Evolutionary conservation across 441 rosid genomes (phyloP).

Genomic region (Corymbia calophylla): DNA sequence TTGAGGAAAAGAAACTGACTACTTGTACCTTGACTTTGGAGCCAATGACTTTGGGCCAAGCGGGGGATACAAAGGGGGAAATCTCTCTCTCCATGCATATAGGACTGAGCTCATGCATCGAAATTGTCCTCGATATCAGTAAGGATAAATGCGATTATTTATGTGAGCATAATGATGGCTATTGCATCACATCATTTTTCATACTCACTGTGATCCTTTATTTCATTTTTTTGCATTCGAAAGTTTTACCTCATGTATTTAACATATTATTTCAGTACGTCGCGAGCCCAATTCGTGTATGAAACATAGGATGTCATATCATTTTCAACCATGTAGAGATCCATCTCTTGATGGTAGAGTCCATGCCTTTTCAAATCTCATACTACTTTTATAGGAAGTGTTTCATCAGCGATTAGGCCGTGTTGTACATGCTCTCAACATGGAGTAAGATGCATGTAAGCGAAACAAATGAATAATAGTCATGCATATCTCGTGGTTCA

Average conservation of each 20-base stretch:
- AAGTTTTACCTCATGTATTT: too few relatives aligned
- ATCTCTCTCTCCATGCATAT: background rate
- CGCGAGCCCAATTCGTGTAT: background rate
- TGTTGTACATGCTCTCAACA: background rate
- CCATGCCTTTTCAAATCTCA: background rate
- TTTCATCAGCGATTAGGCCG: background rate
- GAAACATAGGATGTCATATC: background rate
- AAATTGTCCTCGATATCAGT: background rate
- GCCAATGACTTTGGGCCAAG: fast-evolving
- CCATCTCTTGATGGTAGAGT: background rate
- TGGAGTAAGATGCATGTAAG: too few relatives aligned
- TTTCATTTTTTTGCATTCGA: background rate
- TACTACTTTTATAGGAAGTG: background rate
- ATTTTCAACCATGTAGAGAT: too few relatives aligned
- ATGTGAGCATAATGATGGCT: background rate
- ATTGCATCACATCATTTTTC: background rate
- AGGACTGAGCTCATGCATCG: background rate
- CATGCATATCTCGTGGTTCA: too few relatives aligned
- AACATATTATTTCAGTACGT: background rate
- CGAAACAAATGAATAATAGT: too few relatives aligned
- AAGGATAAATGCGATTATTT: background rate
- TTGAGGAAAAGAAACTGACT: too few relatives aligned
- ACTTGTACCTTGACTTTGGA: background rate
- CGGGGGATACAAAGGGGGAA: background rate
- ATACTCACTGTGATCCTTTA: background rate